Percentiles rank a stretch among this genome's conserved stretches.
Evolutionary conservation across 345 rosid species (phyloP).

Genomic region (Euphorbia pulcherrima): DNA sequence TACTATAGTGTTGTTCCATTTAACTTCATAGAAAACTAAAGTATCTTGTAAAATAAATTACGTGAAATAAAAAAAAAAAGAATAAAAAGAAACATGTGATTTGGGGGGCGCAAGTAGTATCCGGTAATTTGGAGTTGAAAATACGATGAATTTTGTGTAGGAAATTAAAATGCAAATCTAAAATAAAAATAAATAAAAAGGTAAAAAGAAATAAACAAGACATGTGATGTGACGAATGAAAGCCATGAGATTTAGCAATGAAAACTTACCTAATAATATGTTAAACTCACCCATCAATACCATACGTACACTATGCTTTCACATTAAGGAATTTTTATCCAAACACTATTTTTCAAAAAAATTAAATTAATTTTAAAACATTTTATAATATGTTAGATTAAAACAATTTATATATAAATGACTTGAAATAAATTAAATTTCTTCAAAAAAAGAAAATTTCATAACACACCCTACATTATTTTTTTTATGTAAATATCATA

Average conservation of each 20-base stretch:
- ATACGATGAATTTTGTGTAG: neutral
- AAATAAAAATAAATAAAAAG: too few relatives aligned
- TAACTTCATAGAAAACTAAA: too few relatives aligned
- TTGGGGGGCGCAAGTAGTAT: neutral
- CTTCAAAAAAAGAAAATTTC: too few relatives aligned
- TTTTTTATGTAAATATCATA: too few relatives aligned
- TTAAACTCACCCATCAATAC: neutral
- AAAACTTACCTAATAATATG: neutral
- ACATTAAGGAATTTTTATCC: neutral
- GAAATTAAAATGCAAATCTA: neutral
- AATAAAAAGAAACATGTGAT: neutral
- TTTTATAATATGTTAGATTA: too few relatives aligned
- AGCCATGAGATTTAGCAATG: neutral
- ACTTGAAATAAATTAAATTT: too few relatives aligned
- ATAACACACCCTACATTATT: too few relatives aligned
- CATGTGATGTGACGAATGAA: neutral
- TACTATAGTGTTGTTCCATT: too few relatives aligned
- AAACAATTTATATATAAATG: too few relatives aligned
- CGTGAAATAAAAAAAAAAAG: neutral
- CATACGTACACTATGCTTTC: neutral
- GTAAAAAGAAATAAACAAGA: neutral
- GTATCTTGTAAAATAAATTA: too few relatives aligned
- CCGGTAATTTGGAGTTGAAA: neutral
- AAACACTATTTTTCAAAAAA: too few relatives aligned
- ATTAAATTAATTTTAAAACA: too few relatives aligned